Conservation (phyloP, 1,139 yeast genomes). For the Saccharomycopsis hybrid region DNA sequence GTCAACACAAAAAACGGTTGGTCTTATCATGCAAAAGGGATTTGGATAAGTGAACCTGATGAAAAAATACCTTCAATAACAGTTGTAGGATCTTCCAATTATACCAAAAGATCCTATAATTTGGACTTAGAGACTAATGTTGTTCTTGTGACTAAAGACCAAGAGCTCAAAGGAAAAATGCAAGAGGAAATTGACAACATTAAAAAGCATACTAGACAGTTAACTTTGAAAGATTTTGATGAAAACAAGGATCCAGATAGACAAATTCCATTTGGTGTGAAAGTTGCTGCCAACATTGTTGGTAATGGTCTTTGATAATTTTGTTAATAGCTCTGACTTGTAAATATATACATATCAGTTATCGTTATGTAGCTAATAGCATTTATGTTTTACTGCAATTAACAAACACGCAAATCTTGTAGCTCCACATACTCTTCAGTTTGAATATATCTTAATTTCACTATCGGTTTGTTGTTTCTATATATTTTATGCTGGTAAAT, state of each 20-base stretch:
- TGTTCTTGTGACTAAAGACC: slow-evolving; percentile 64
- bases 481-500: too few relatives aligned
- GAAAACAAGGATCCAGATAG: slow-evolving; percentile 48
- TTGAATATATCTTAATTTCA: too few relatives aligned
- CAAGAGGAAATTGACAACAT: slow-evolving; percentile 58
- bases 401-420: too few relatives aligned
- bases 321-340: too few relatives aligned
- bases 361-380: too few relatives aligned
- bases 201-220: slow-evolving; percentile 42
- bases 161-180: slow-evolving; percentile 51
- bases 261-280: slow-evolving; percentile 51
- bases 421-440: too few relatives aligned
- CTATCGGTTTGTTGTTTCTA: too few relatives aligned
- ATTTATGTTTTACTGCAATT: too few relatives aligned
- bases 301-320: slow-evolving; percentile 55
- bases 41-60: slow-evolving; percentile 70
- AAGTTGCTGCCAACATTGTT: slow-evolving; percentile 55
- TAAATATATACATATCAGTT: too few relatives aligned
- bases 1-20: slow-evolving; percentile 83
- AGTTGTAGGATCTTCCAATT: slow-evolving; percentile 87
- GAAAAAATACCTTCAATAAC: slow-evolving; percentile 62
- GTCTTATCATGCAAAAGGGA: slow-evolving; percentile 98
- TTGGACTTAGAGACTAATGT: slow-evolving; percentile 88
- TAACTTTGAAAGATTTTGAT: slow-evolving; percentile 55
- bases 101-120: slow-evolving; percentile 83